These are phyloP conservation scores for Kurtzmaniella quercitrusa DNA, from an alignment of 1,139 yeast species.

Conservation along the genomic window DNA sequence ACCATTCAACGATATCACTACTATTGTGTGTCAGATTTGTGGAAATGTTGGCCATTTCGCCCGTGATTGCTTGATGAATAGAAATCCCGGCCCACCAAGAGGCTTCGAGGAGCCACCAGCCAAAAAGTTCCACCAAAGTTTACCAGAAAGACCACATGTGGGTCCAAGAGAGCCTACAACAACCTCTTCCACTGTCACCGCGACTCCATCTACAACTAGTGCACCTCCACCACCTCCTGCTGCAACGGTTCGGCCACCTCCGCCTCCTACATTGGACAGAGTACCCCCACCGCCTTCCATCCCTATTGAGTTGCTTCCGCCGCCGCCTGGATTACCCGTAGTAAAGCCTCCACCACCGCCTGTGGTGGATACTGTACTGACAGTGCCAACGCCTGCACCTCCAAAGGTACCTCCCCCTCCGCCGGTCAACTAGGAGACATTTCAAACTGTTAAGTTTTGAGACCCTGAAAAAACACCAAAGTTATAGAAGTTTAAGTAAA, in stretches of 20 bases:
- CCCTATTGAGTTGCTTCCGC: slow-evolving; percentile 33
- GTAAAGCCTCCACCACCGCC: slow-evolving; percentile 7
- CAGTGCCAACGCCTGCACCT: slow-evolving; percentile 26
- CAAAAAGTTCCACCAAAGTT: slow-evolving; percentile 6
- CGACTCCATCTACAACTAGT: neutral
- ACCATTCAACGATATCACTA: slow-evolving; percentile 43
- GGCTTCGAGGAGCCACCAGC: slow-evolving; percentile 1
- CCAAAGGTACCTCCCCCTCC: neutral
- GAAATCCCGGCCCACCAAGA: slow-evolving; percentile 7
- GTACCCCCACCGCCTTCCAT: slow-evolving; percentile 25
- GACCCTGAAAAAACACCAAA: too few relatives aligned
- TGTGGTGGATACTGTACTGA: slow-evolving; percentile 8
- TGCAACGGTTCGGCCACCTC: slow-evolving; percentile 11
- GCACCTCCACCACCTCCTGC: slow-evolving; percentile 11
- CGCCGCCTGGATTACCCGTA: neutral
- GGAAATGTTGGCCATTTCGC: slow-evolving; percentile 85
- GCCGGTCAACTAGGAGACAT: too few relatives aligned
- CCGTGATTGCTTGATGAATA: slow-evolving; percentile 62
- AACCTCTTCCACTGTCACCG: neutral
- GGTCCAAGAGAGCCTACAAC: neutral
- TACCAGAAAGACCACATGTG: slow-evolving; percentile 11
- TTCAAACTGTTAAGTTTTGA: too few relatives aligned
- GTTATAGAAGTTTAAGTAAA: too few relatives aligned
- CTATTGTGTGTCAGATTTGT: slow-evolving; percentile 71
- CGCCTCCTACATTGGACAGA: slow-evolving; percentile 10